Conservation (phyloP, 495 filamentous ascomycete species). For the Wilcoxina mikolae region DNA sequence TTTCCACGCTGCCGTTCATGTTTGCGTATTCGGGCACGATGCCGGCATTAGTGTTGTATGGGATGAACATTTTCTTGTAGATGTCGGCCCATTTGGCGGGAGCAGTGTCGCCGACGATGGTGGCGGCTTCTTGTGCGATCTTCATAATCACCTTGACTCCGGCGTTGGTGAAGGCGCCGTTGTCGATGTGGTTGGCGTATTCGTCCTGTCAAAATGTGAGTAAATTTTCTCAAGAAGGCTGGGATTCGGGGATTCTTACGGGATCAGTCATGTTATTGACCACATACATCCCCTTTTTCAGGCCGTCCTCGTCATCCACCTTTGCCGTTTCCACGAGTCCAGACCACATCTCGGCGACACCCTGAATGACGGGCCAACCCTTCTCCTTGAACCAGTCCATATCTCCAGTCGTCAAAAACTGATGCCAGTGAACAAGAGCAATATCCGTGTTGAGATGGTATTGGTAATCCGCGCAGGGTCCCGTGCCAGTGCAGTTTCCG, state of each 20-base stretch:
- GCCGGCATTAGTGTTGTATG: slow-evolving; percentile 36
- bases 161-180: slow-evolving; percentile 59
- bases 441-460: slow-evolving; percentile 62
- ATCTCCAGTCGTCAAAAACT: slow-evolving; percentile 38
- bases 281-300: slow-evolving; percentile 30
- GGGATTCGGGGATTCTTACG: slow-evolving; percentile 29
- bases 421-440: slow-evolving; percentile 41
- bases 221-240: not conserved
- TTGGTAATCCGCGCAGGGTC: slow-evolving; percentile 47
- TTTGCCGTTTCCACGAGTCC: slow-evolving; percentile 34
- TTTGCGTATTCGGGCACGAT: slow-evolving; percentile 54
- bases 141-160: slow-evolving; percentile 44
- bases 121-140: slow-evolving; percentile 42
- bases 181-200: slow-evolving; percentile 57
- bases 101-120: slow-evolving; percentile 39
- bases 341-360: slow-evolving; percentile 35
- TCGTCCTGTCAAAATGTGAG: slow-evolving; percentile 39
- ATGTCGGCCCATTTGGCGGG: slow-evolving; percentile 42
- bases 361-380: slow-evolving; percentile 37
- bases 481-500: slow-evolving; percentile 46
- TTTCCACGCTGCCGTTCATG: slow-evolving; percentile 42
- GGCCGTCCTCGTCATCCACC: slow-evolving; percentile 29
- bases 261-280: slow-evolving; percentile 65
- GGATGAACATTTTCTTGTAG: slow-evolving; percentile 39
- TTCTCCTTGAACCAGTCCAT: slow-evolving; percentile 33